Evolutionary conservation across 1,284 basidiomycete species (phyloP).

Genomic region (Omphalotus olearius): DNA sequence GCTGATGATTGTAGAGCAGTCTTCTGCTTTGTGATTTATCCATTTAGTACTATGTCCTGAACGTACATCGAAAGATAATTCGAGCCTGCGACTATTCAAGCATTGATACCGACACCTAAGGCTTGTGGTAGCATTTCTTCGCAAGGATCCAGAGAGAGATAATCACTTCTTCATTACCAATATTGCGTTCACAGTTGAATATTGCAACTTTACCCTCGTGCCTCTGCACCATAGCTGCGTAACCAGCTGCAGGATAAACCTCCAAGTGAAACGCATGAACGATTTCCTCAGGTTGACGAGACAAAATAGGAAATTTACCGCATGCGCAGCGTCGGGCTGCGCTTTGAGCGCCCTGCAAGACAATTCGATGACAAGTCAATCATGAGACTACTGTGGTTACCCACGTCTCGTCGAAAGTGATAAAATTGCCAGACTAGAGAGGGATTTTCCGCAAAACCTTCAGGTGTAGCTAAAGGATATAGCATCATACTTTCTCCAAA

Average conservation of each 20-base stretch:
- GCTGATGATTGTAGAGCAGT: no score
- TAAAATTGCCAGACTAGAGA: constrained; percentile 68
- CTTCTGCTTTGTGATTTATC: not conserved
- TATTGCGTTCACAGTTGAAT: constrained; percentile 34
- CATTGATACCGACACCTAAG: not conserved
- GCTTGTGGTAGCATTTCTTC: constrained; percentile 20
- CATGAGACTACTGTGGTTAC: constrained; percentile 12
- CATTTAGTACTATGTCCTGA: not conserved
- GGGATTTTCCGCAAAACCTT: constrained; percentile 51
- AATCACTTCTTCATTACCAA: constrained; percentile 28
- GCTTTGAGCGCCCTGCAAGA: constrained; percentile 25
- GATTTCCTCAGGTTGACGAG: no score
- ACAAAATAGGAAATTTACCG: constrained; percentile 18
- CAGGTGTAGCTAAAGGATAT: constrained; percentile 56
- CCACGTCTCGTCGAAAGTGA: constrained; percentile 54
- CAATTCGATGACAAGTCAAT: not conserved
- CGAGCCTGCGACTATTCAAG: no score
- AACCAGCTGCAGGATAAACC: constrained; percentile 34
- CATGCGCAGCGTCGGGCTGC: constrained; percentile 30
- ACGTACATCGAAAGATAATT: no score
- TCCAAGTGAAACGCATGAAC: constrained; percentile 11
- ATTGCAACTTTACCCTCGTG: constrained; percentile 36
- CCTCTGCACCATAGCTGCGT: constrained; percentile 26
- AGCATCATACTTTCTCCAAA: constrained; percentile 57
- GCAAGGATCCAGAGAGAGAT: constrained; percentile 31